A percentile compares a stretch with the other conserved stretches of the same genome.
Evolutionary conservation across 2,329 filamentous ascomycete genomes (phyloP).

Genomic region (Xylariaceae sp.): DNA sequence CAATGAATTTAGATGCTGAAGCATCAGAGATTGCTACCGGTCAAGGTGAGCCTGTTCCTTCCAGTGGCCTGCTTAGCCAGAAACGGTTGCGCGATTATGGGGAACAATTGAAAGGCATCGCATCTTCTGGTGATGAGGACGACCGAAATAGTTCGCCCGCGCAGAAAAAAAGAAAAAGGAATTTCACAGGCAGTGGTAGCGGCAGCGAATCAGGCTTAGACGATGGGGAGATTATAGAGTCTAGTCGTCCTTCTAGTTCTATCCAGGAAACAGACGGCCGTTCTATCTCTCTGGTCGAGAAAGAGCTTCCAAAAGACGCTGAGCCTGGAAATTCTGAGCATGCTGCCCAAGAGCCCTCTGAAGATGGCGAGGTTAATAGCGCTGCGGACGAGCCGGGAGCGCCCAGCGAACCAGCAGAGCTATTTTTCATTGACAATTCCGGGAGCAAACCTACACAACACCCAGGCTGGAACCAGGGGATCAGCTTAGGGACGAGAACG

Average conservation of each 20-base stretch:
- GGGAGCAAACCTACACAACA: constrained; percentile 9
- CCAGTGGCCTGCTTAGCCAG: constrained; percentile 19
- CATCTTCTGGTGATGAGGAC: constrained; percentile 28
- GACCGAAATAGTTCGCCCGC: constrained; percentile 8
- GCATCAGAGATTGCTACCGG: constrained; percentile 14
- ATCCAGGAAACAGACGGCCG: not conserved
- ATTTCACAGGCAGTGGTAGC: constrained; percentile 3
- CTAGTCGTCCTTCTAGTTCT: constrained; percentile 11
- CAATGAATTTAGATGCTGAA: constrained; percentile 10
- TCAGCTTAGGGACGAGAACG: constrained; percentile 29
- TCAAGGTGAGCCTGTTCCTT: constrained; percentile 10
- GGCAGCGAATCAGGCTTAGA: constrained; percentile 32
- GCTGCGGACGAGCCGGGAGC: not conserved
- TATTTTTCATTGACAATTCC: constrained; percentile 15
- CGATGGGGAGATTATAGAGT: constrained; percentile 40
- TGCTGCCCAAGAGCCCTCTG: constrained; percentile 17
- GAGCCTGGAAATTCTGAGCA: not conserved
- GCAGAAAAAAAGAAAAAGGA: constrained; percentile 31
- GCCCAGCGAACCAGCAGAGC: not conserved
- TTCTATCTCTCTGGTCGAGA: not conserved
- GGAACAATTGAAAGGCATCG: constrained; percentile 37
- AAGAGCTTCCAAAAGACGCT: not conserved
- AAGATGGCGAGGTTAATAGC: constrained; percentile 22
- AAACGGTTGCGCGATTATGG: constrained; percentile 37
- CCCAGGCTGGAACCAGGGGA: constrained; percentile 29